phyloP scores from a whole-genome alignment of 768 basidiomycete genomes.

The Pleurotus djamor region DNA sequence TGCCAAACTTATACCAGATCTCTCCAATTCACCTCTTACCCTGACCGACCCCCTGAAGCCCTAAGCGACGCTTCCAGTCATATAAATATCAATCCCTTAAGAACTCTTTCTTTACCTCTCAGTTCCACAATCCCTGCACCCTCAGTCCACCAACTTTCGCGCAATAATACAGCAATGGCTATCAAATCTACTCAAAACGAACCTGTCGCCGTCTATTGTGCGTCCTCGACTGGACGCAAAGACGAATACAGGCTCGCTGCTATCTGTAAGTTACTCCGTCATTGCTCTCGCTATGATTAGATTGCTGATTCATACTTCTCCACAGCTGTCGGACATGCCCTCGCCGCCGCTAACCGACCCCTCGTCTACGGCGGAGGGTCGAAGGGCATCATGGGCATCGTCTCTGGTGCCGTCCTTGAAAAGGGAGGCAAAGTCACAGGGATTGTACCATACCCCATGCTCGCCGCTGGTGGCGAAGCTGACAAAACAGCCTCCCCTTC shows the following conservation, averaged over 20 bases:
- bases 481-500: constrained; percentile 35
- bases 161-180: background rate
- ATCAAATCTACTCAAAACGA: constrained; percentile 1
- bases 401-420: constrained; percentile 64
- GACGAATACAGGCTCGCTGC: constrained; percentile 69
- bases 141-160: background rate
- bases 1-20: background rate
- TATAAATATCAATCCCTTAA: background rate
- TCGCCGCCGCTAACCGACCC: constrained; percentile 56
- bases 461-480: constrained; percentile 59
- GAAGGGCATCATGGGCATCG: constrained; percentile 83
- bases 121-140: background rate
- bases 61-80: background rate
- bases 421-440: constrained; percentile 75
- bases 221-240: constrained; percentile 64
- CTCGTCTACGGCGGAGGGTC: constrained; percentile 89
- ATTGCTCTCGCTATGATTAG: background rate
- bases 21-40: background rate
- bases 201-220: constrained; percentile 84
- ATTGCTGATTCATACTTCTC: background rate
- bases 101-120: background rate
- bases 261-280: constrained; percentile 45
- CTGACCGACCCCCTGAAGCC: background rate
- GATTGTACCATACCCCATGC: constrained; percentile 77
- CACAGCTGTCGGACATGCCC: constrained; percentile 70